Evolutionary conservation across 495 filamentous ascomycete genomes (phyloP), one percentile per base, ranked within the genome.

Genomic region (Aspergillus cavernicola): DNA sequence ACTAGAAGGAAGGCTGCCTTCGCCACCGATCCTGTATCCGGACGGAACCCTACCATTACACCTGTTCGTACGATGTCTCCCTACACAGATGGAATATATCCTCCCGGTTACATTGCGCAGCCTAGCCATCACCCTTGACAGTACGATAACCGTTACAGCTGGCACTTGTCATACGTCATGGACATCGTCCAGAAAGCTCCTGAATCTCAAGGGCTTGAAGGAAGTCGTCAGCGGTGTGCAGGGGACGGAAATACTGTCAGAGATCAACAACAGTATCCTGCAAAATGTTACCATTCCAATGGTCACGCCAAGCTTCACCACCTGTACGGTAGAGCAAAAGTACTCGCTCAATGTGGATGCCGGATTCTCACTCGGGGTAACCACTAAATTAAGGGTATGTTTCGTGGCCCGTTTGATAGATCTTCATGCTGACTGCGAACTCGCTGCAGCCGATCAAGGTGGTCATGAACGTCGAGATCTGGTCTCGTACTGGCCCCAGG

Each of bases 1-100:
- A 28, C 33, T 50, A 20, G 46, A 50, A 24, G 46, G 31, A 19
- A 50, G 12, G 23, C 33, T 50, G n/a, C n/a, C n/a, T 29, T 50
- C 46, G 33, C 35, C 46, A 16, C 22, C 33, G 13, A 11, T 50
- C n/a, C 22, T 50, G 16, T 50, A 39, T 19, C 35, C 22, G 8
- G 33, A 9, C 13, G 46, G 36, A 18, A 26, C 6, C 2, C 20
- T 50, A 2, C 35, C 46, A n/a, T 29, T 50, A 2, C 46, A 39
- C 3, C 32, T 50, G 8, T 50, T 15, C 18, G 13, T 50, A 8
- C 46, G 46, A 26, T 28, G 20, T 18, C 33, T 39, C n/a, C 35
- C 46, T 1, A 29, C 35, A 2, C 33, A 15, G 7, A 39, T 19
- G 29, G 20, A 38, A 16, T 11, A 19, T 28, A 10, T 24, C 9